phyloP scores from a whole-genome alignment of 306 rosid species.

The Psophocarpus tetragonolobus region DNA sequence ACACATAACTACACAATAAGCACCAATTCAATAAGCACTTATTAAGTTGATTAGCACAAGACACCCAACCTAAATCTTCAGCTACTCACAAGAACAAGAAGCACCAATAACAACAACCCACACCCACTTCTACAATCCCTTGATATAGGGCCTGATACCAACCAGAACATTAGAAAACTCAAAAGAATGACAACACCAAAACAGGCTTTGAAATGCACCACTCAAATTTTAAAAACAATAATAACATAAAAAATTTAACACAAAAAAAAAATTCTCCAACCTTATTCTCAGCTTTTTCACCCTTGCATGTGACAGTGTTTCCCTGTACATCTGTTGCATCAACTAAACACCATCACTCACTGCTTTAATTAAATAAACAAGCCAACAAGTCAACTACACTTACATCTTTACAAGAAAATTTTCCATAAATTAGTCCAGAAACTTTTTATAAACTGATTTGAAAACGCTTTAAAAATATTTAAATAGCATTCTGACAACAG shows the following conservation, averaged over 20 bases:
- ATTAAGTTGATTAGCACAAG: neutral
- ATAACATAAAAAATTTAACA: neutral
- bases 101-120: neutral
- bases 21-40: neutral
- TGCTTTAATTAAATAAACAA: neutral
- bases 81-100: neutral
- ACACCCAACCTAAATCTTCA: neutral
- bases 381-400: too few relatives aligned
- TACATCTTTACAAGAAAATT: too few relatives aligned
- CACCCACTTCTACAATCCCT: conserved; percentile 5
- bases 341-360: conserved; percentile 26
- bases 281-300: conserved; percentile 43
- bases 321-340: conserved; percentile 50
- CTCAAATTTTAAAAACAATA: neutral
- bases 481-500: too few relatives aligned
- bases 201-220: neutral
- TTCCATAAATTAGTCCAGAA: too few relatives aligned
- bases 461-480: too few relatives aligned
- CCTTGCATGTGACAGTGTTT: conserved; percentile 33
- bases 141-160: neutral
- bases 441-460: too few relatives aligned
- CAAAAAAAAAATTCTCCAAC: conserved; percentile 48
- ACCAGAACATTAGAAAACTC: neutral
- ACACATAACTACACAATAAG: neutral
- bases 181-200: neutral